Base-by-base conservation (phyloP, 768 basidiomycete species). In the Sarcodon aspratus region DNA sequence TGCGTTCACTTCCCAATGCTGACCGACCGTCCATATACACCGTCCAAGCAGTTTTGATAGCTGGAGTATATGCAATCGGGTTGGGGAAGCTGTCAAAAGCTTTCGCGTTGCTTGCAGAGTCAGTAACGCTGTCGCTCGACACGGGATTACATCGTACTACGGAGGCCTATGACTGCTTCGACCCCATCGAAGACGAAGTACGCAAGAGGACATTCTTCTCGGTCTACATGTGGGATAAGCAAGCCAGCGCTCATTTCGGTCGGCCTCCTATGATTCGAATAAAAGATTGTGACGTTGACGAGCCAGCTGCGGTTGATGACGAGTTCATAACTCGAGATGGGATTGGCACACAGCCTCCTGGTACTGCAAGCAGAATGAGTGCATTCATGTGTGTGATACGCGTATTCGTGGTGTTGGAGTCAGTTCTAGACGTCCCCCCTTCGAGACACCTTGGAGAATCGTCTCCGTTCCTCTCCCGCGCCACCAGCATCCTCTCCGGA, bases 121-220 rank as follows among this genome's bases (percentile, higher is more conserved):
- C 91, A 32, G 74, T 90, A 52, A 93, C 91, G 1, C 78, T 93
- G 61, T 90, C 81, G 40, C 74, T 93, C 55, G 92, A 96, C 61
- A 85, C 85, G 6, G 92, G 92, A 1, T 70, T 95, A 21, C 92
- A 96, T 63, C 83, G 92, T 46, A 85, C 81, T 36, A 82, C 86
- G 0, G 89, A 92, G 54, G 81, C 79, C 11, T 89, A 89, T 59
- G 84, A 88, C 59, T 73, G 88, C 46, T 95, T 96, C 62, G 84
- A 92, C 64, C 76, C 85, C 8, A 83, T 94, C 54, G 92, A 94
- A 62, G 85, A 87, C 52, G 90, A 95, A 62, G 80, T 92, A 31
- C 78, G 93, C 50, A 95, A 94, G 65, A 81, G 92, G 56, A 95
- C 93, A 0, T 96, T 96, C 64, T 96, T 92, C 91, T 89, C 89